A percentile compares a stretch with the other conserved stretches of the same genome.
These are phyloP conservation scores for Tilletia caries DNA, from an alignment of 1,284 basidiomycete species.

Conservation along the genomic window DNA sequence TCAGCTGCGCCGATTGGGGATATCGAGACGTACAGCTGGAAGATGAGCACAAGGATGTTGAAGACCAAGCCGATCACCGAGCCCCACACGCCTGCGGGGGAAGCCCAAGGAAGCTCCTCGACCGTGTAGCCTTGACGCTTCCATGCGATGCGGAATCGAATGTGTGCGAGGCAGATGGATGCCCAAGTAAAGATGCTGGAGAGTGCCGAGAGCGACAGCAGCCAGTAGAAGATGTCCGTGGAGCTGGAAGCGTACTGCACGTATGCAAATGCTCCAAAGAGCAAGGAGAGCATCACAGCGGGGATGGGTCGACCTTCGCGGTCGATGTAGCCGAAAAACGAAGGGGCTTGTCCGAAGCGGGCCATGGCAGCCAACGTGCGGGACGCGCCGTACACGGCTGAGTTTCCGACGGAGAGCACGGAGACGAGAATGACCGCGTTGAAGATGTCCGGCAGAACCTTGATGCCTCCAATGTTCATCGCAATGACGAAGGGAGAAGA, in stretches of 20 bases:
- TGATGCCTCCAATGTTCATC: constrained; percentile 55
- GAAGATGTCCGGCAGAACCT: constrained; percentile 57
- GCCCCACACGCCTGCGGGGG: constrained; percentile 57
- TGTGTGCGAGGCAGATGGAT: constrained; percentile 45
- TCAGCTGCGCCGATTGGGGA: constrained; percentile 47
- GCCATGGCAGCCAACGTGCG: constrained; percentile 54
- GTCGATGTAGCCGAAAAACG: constrained; percentile 56
- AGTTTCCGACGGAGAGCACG: constrained; percentile 56
- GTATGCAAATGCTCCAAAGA: constrained; percentile 46
- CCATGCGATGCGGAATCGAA: constrained; percentile 59
- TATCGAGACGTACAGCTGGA: constrained; percentile 40
- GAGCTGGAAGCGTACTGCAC: constrained; percentile 35
- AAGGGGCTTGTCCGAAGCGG: constrained; percentile 56
- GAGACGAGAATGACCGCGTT: constrained; percentile 57
- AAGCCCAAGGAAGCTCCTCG: constrained; percentile 58
- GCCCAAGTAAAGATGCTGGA: constrained; percentile 59
- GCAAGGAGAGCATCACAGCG: constrained; percentile 51
- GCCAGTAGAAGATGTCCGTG: constrained; percentile 56
- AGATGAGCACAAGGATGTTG: constrained; percentile 50
- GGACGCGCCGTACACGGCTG: constrained; percentile 55
- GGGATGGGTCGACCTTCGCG: constrained; percentile 59
- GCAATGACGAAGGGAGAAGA: constrained; percentile 60
- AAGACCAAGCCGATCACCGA: constrained; percentile 55
- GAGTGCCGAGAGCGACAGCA: constrained; percentile 59
- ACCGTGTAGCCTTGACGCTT: constrained; percentile 56